A percentile compares a stretch with the other conserved stretches of the same genome.
These are phyloP conservation scores for Microbotryum saponariae DNA, from an alignment of 1,284 basidiomycete species.

Conservation along the genomic window DNA sequence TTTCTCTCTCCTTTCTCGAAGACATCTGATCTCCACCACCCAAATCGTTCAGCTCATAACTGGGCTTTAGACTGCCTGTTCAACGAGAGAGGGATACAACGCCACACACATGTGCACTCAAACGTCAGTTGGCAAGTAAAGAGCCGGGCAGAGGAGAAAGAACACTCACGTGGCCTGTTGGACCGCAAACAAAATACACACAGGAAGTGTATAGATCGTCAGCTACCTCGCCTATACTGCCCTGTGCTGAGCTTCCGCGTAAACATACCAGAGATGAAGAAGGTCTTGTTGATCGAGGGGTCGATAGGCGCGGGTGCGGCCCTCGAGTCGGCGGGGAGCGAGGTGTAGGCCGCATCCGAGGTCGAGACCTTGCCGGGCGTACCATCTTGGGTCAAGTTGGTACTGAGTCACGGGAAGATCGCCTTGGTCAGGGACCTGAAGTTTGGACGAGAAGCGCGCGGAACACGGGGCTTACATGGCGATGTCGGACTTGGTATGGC, in stretches of 20 bases:
- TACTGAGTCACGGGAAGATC: conserved; percentile 45
- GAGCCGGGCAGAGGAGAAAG: too few relatives aligned
- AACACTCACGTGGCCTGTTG: too few relatives aligned
- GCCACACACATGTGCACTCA: too few relatives aligned
- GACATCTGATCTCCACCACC: too few relatives aligned
- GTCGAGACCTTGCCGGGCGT: conserved; percentile 62
- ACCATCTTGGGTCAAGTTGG: conserved; percentile 58
- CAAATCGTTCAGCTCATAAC: too few relatives aligned
- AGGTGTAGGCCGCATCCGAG: conserved; percentile 58
- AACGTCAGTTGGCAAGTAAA: too few relatives aligned
- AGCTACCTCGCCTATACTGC: background rate
- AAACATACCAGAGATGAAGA: conserved; percentile 14
- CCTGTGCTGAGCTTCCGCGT: too few relatives aligned
- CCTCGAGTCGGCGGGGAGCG: conserved; percentile 69
- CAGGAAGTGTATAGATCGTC: too few relatives aligned
- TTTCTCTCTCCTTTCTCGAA: too few relatives aligned
- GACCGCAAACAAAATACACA: too few relatives aligned
- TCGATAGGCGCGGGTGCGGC: conserved; percentile 79
- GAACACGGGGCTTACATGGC: conserved; percentile 57
- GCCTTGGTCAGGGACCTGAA: background rate
- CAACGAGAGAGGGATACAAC: too few relatives aligned
- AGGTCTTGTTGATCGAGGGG: conserved; percentile 50
- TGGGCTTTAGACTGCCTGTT: too few relatives aligned
- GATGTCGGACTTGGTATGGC: conserved; percentile 68
- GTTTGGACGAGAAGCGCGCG: background rate